Evolutionary conservation across 1,284 basidiomycete genomes (phyloP).

Genomic region (Cryptococcus sp.): DNA sequence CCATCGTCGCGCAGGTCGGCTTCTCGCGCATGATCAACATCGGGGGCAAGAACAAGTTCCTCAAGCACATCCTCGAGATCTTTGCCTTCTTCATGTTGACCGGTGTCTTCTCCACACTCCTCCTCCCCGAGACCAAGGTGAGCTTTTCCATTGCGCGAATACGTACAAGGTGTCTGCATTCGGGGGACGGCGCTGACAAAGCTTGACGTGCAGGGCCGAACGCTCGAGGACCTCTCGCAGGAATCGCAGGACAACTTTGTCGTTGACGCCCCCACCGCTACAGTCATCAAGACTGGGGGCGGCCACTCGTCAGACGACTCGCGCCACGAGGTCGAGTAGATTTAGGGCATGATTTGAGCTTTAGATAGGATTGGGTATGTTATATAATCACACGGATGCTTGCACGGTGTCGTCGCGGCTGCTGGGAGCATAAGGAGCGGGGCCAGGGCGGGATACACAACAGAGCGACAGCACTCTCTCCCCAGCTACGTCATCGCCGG

Average conservation of each 20-base stretch:
- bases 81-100: conserved; percentile 67
- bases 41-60: conserved; percentile 52
- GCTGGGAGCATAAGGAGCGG: no score
- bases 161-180: background rate
- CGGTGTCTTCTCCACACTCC: conserved; percentile 69
- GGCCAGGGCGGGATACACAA: no score
- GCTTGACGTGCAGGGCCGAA: conserved; percentile 21
- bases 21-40: conserved; percentile 69
- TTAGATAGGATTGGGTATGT: background rate
- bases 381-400: background rate
- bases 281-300: background rate
- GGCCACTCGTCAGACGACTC: background rate
- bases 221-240: conserved; percentile 66
- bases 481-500: no score
- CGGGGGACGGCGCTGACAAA: conserved; percentile 16
- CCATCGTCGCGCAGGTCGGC: conserved; percentile 75
- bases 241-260: conserved; percentile 67
- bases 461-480: no score
- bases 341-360: background rate
- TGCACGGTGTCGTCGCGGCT: no score
- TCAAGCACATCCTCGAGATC: conserved; percentile 51
- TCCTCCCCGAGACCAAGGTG: conserved; percentile 70
- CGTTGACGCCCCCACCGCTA: background rate
- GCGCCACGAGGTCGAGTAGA: background rate
- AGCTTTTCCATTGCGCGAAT: background rate